These are phyloP conservation scores for Heliamphora ciliata DNA, from an alignment of 179 eudicot species.

Conservation along the genomic window DNA sequence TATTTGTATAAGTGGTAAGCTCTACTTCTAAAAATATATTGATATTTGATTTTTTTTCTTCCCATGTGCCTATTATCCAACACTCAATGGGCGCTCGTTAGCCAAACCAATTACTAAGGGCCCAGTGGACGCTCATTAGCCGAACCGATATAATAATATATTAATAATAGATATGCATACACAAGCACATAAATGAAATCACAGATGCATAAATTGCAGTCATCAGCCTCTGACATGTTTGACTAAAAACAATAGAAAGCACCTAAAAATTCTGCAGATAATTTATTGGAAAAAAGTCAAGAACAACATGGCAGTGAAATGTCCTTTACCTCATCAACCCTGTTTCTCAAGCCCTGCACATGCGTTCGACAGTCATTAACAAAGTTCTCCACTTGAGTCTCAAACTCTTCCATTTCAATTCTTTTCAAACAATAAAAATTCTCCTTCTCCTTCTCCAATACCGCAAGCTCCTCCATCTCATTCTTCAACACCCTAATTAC, in stretches of 20 bases:
- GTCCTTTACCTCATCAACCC: conserved; percentile 29
- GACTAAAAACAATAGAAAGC: background rate
- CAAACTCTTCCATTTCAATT: conserved; percentile 34
- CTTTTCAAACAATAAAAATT: conserved; percentile 17
- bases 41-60: too few species aligned
- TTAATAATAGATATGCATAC: background rate
- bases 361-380: conserved; percentile 20
- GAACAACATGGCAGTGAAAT: background rate
- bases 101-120: too few species aligned
- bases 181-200: background rate
- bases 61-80: too few species aligned
- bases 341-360: conserved; percentile 31
- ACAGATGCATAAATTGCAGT: background rate
- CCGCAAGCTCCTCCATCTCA: conserved; percentile 39
- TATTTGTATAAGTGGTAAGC: too few species aligned
- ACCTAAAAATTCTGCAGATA: background rate
- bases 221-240: background rate
- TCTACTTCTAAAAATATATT: too few species aligned
- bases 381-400: conserved; percentile 22
- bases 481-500: conserved; percentile 32
- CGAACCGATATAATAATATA: too few species aligned
- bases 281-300: background rate
- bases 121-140: too few species aligned
- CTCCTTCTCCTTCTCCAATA: conserved; percentile 35
- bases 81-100: too few species aligned